Evolutionary conservation across 805 yeast species (phyloP), one percentile per base, ranked within the genome.

Genomic region (Yarrowia keelungensis): DNA sequence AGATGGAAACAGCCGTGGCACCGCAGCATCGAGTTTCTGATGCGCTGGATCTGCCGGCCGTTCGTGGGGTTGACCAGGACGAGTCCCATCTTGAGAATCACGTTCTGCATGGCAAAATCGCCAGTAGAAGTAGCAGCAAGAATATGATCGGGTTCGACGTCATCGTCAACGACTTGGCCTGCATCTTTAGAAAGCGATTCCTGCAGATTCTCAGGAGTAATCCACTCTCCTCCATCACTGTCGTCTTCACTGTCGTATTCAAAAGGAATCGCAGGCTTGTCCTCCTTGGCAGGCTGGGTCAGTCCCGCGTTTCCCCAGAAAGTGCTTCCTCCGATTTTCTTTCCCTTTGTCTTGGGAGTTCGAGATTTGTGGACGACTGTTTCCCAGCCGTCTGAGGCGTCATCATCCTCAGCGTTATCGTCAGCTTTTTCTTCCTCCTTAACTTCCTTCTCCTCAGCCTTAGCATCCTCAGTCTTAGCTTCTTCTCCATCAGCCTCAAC

Each of bases 101-200:
- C 97, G 78, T 95, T 95, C 79, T 95, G 99, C 75, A 94, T 91
- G 1, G 99, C 98, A 80, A 94, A 95, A 85, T 95, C 99, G 36
- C 97, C 97, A 0, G 98, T 90, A 0, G 97, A 89, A 62, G 95
- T 79, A 2, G 98, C 99, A 19, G 89, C 95, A 71, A 87, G 85
- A 69, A 89, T 83, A 10, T 49, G 22, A 32, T 49, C 51, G n/a
- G 79, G 73, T 3, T 75, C 79, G 3, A 76, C 74, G 16, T 80
- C 79, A 14, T 79, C 74, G 42, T 78, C 84, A 59, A 86, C 81
- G 69, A 85, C 84, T 74, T 88, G 92, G 49, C 89, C 86, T 74
- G 82, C 85, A 74, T 91, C 94, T 75, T 87, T 88, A 47, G 87
- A 76, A 76, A 91, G 83, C 67, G 86, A 87, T 73, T 89, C 91